Evolutionary conservation across 495 filamentous ascomycete species (phyloP), one percentile per base, ranked within the genome.

Genomic region (Penicillium canescens): DNA sequence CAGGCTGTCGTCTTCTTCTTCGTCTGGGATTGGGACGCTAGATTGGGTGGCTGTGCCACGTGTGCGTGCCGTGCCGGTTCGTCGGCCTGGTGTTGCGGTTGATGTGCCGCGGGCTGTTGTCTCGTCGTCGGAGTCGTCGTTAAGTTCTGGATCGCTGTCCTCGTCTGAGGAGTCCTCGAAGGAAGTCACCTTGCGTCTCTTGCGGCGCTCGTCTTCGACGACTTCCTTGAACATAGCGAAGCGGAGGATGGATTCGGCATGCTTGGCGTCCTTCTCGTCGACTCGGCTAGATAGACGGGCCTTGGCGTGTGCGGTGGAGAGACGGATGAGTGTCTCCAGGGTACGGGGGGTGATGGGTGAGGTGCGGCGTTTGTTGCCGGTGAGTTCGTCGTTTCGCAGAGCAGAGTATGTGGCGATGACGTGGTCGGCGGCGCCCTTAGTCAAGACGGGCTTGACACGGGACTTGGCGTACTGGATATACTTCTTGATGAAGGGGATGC

Each of bases 151-250:
- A 6, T 71, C 67, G 26, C 65, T 67, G 31, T 69, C 63, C 2
- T 79, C 79, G 14, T 73, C 72, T n/a, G 71, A 76, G 45, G 78
- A 77, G 4, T 78, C 73, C 13, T 80, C 78, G 64, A 68, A 76
- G 53, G 53, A 73, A 20, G 69, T 75, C 7, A 79, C 71, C 65
- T 82, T 85, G 55, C 83, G 77, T 51, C 82, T 69, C 76, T 92
- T 93, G 54, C 85, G 81, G 39, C 91, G 89, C 66, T 92, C 90
- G 58, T 90, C 88, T 68, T 94, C 89, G 18, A 96, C 76, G 14
- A 99, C 86, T 74, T 99, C 94, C 69, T 99, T 99, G 82, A 98
- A 99, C 50, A 99, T 84, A 14, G 94, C 94, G 65, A 96, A 99
- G 23, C 94, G 83, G 35, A 99, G 76, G 60, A 99, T 96, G 14